A percentile compares a stretch with the other conserved stretches of the same genome.
Conservation (phyloP, 176 grass and related monocot species). For the Olyra latifolia region DNA sequence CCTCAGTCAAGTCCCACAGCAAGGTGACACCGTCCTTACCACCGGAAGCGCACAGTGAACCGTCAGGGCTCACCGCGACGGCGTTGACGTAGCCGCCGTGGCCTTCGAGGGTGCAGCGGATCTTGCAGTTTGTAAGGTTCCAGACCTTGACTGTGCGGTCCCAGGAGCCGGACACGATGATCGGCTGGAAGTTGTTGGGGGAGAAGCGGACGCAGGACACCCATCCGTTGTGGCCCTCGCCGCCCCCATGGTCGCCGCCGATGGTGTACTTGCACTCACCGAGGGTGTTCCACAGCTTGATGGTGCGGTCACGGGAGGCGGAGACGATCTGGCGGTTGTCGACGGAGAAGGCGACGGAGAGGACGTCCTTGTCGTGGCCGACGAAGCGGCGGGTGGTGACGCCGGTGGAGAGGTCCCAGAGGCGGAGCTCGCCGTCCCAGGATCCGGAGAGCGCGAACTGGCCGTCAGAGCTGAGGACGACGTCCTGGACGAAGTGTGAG, state of each 20-base stretch:
- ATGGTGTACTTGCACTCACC: conserved; percentile 99
- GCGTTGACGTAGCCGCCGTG: conserved; percentile 79
- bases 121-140: conserved; percentile 95
- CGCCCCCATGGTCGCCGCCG: conserved; percentile 43
- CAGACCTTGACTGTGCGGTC: conserved; percentile 92
- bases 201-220: conserved; percentile 90
- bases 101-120: conserved; percentile 57
- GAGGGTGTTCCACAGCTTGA: conserved; percentile 97
- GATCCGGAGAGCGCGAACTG: conserved; percentile 89
- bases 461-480: conserved; percentile 77
- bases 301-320: conserved; percentile 77
- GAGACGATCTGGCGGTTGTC: conserved; percentile 98
- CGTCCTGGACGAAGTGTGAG: conserved; percentile 92
- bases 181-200: conserved; percentile 47
- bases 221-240: conserved; percentile 77
- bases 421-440: conserved; percentile 90
- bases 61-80: conserved; percentile 84
- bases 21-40: conserved; percentile 73
- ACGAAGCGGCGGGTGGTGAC: conserved; percentile 72
- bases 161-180: conserved; percentile 81
- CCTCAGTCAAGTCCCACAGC: conserved; percentile 83
- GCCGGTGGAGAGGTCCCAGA: conserved; percentile 79
- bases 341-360: conserved; percentile 87
- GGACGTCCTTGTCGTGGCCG: conserved; percentile 85
- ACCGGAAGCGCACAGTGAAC: conserved; percentile 90